Base-by-base conservation (phyloP, 2,329 filamentous ascomycete species). In the Penicillium freii region DNA sequence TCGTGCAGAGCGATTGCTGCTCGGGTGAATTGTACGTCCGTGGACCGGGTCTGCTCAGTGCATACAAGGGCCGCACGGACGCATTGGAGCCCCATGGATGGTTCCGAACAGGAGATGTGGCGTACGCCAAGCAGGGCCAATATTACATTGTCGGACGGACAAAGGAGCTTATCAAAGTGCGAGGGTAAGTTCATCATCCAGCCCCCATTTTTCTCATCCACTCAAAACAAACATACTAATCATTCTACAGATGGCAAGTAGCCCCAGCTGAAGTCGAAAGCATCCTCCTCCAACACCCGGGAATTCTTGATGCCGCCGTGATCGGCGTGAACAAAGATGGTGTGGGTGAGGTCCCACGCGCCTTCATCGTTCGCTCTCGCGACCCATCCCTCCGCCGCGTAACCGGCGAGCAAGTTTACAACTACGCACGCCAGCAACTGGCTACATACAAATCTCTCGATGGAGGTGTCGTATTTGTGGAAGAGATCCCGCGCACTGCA, bases 401-500 rank as follows among this genome's bases (percentile, higher is more conserved):
- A 19, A 73, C 67, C 1, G 74, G 72, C 33, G 63, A 77, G 23
- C 74, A 80, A 52, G 73, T 81, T n/a, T 77, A 79, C 51, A 63
- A 66, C 11, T 79, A 75, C 58, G 67, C 77, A 13, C 69, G 71
- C 13, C 56, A 62, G 1, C 73, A 73, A 45, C 69, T 82, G 25
- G 78, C 78, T 8, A 77, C 75, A 51, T 82, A 81, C 69, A 82
- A 82, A 59, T 70, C 72, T 3, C 63, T 81, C 0, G 78, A 78
- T 9, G 77, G 77, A 6, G 79, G 78, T 0, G 74, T 82, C 9
- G 64, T 77, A 23, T 82, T 82, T 52, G 75, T 81, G 15, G 75
- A 80, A 44, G 69, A 75, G 29, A 79, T 82, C 34, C 80, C 80
- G 5, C 77, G 78, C 46, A 78, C 78, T 3, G 70, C 78, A 0